Base-by-base conservation (phyloP, 2,329 filamentous ascomycete genomes). In the Leptographium procerum region DNA sequence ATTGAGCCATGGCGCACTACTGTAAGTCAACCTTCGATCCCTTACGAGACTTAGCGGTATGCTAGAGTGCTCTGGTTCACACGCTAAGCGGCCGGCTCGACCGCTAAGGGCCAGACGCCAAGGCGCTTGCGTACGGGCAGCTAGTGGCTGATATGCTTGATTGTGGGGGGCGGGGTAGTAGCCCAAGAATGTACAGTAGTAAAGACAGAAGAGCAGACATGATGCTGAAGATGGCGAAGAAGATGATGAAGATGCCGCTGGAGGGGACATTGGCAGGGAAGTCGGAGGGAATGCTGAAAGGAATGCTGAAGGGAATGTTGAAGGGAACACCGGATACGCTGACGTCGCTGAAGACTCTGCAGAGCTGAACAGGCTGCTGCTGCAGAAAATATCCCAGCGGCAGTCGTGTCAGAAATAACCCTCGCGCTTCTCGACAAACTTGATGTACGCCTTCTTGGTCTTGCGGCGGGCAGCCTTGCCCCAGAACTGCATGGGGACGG, bases 321-420 rank as follows among this genome's bases (percentile, higher is more conserved):
- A n/a, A n/a, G n/a, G n/a, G n/a, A n/a, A n/a, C n/a, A n/a, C n/a
- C n/a, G n/a, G n/a, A n/a, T n/a, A n/a, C n/a, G n/a, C n/a, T n/a
- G n/a, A n/a, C n/a, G n/a, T n/a, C n/a, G n/a, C 7, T 19, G 13
- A 19, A 40, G 36, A 40, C 36, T 16, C 14, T 40, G 36, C 4
- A 40, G 36, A 40, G 13, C 8, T 13, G 26, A 33, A 33, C 4
- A n/a, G n/a, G 13, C 13, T 24, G 26, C 28, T 19, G 28, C n/a
- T n/a, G 16, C 26, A 22, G 50, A 13, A 11, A 28, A 33, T 28
- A 10, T n/a, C 6, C 3, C 51, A 52, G 29, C 26, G n/a, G 16
- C 16, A 2, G 19, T 36, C 51, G 31, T 54, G 52, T 55, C 69
- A 58, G 69, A 57, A 52, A n/a, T n/a, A n/a, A 16, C 56, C 50